Evolutionary conservation across 2,329 filamentous ascomycete species (phyloP).

Genomic region (Epichloe coenophiala): DNA sequence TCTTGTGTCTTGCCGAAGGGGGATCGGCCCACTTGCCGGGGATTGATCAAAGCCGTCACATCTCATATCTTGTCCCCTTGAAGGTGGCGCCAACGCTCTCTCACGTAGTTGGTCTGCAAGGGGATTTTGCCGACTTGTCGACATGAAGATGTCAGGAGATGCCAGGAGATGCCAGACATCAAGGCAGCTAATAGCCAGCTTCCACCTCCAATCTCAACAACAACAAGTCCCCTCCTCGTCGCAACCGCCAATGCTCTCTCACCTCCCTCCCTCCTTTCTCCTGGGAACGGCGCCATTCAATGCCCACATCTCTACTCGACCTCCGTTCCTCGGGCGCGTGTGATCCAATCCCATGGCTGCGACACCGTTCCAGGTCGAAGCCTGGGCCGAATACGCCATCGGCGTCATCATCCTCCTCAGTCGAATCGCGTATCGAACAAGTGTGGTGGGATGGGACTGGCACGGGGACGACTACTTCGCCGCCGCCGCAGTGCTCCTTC

Average conservation of each 20-base stretch:
- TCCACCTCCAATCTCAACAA: neutral
- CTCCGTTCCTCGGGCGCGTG: neutral
- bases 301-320: neutral
- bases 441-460: slow-evolving; percentile 25
- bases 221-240: neutral
- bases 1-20: too few species aligned
- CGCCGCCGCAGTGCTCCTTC: slow-evolving; percentile 21
- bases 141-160: too few species aligned
- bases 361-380: slow-evolving; percentile 28
- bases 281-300: neutral
- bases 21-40: too few species aligned
- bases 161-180: too few species aligned
- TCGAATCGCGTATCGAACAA: slow-evolving; percentile 25
- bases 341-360: slow-evolving; percentile 5
- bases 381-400: slow-evolving; percentile 29
- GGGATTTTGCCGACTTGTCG: neutral
- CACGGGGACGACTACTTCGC: slow-evolving; percentile 32
- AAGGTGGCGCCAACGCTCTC: neutral
- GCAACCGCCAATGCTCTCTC: too few species aligned
- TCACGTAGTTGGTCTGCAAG: neutral
- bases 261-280: too few species aligned
- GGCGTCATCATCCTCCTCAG: slow-evolving; percentile 23
- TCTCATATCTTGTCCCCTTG: neutral
- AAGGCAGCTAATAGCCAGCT: neutral
- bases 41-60: too few species aligned